Conservation (phyloP, 257 asterid genomes). For the Agastache rugosa region DNA sequence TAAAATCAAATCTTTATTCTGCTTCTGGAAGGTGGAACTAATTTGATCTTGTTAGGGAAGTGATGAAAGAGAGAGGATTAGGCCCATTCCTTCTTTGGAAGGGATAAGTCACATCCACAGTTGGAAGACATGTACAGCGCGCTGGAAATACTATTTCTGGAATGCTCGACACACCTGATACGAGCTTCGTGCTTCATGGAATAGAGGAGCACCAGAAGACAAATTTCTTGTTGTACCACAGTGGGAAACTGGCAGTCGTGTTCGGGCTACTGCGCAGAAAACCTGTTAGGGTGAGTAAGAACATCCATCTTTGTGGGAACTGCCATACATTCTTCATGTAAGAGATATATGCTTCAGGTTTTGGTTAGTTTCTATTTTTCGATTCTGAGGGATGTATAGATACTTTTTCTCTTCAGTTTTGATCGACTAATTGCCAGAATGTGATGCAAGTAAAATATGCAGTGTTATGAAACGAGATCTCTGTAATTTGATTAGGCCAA, state of each 20-base stretch:
- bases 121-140: constrained; percentile 75
- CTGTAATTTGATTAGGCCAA: no score
- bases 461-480: no score
- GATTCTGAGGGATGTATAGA: no score
- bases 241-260: constrained; percentile 72
- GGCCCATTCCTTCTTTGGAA: constrained; percentile 75
- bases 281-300: constrained; percentile 69
- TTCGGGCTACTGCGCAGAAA: constrained; percentile 68
- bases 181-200: constrained; percentile 88
- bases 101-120: constrained; percentile 74
- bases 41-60: constrained; percentile 72
- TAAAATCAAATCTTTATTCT: constrained; percentile 80
- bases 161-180: constrained; percentile 78
- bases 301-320: constrained; percentile 85
- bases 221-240: constrained; percentile 78
- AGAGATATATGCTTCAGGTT: constrained; percentile 81
- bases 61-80: constrained; percentile 76
- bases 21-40: constrained; percentile 94
- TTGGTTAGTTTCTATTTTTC: no score
- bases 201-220: constrained; percentile 89
- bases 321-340: constrained; percentile 79
- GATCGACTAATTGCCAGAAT: no score
- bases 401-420: no score
- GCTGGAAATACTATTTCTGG: constrained; percentile 59
- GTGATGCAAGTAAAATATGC: no score